Conservation (phyloP, 306 rosid species). For the Astragalus membranaceus region DNA sequence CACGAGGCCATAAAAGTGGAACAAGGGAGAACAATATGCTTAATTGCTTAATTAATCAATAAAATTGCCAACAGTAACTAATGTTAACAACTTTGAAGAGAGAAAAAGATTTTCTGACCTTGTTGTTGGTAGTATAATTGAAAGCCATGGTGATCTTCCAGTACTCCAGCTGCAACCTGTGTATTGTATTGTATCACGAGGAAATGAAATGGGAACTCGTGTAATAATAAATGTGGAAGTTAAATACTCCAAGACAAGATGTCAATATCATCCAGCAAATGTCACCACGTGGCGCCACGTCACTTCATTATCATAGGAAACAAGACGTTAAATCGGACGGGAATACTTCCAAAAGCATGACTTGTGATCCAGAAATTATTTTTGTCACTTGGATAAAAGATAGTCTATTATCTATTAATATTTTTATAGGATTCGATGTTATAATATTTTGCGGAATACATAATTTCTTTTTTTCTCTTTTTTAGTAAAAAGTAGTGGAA, state of each 20-base stretch:
- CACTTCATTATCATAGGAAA: background rate
- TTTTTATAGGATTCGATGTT: no score
- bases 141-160: slow-evolving; percentile 38
- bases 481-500: no score
- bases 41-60: background rate
- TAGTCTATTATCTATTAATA: no score
- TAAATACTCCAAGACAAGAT: background rate
- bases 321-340: background rate
- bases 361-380: no score
- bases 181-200: background rate
- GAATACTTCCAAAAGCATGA: no score
- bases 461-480: no score
- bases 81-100: background rate
- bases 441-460: no score
- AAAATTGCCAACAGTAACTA: background rate
- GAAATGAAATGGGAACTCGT: background rate
- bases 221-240: background rate
- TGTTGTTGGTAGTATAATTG: slow-evolving; percentile 29
- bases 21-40: background rate
- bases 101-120: slow-evolving; percentile 38
- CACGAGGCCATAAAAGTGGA: background rate
- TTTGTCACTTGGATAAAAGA: no score
- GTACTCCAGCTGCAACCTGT: background rate
- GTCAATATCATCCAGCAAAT: background rate
- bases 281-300: slow-evolving; percentile 22